phyloP scores from a whole-genome alignment of 2,329 filamentous ascomycete species.

The Penicillium polonicum region DNA sequence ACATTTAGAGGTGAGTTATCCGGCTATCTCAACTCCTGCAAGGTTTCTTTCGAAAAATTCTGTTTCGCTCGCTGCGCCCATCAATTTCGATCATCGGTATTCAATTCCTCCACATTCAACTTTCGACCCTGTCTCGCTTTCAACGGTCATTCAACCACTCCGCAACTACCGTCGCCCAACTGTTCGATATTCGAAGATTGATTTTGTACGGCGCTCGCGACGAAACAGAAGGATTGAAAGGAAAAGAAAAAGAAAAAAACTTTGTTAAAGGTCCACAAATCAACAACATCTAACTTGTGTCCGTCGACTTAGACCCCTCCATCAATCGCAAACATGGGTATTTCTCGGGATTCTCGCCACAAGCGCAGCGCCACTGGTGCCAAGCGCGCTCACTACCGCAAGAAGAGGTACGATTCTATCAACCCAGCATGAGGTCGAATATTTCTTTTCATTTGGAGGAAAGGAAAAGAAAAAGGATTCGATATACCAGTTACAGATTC shows the following conservation, averaged over 20 bases:
- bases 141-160: background rate
- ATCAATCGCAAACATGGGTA: conserved; percentile 92
- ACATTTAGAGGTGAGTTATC: conserved; percentile 45
- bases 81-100: conserved; percentile 16
- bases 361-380: conserved; percentile 99
- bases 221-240: conserved; percentile 23
- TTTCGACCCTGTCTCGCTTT: background rate
- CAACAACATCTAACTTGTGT: conserved; percentile 13
- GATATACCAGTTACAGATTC: conserved; percentile 45
- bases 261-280: conserved; percentile 11
- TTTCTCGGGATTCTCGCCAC: conserved; percentile 99
- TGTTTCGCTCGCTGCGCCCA: conserved; percentile 27
- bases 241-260: background rate
- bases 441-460: conserved; percentile 5
- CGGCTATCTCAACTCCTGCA: conserved; percentile 20
- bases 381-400: conserved; percentile 89
- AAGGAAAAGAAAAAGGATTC: background rate
- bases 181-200: conserved; percentile 4
- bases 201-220: conserved; percentile 12
- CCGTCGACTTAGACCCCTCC: conserved; percentile 41
- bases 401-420: conserved; percentile 57
- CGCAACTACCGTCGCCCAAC: conserved; percentile 7
- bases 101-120: conserved; percentile 12
- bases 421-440: conserved; percentile 46
- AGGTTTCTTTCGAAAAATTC: conserved; percentile 23